A percentile compares a stretch with the other conserved stretches of the same genome.
Evolutionary conservation across 2,329 filamentous ascomycete genomes (phyloP).

Genomic region (Akanthomyces muscarius): DNA sequence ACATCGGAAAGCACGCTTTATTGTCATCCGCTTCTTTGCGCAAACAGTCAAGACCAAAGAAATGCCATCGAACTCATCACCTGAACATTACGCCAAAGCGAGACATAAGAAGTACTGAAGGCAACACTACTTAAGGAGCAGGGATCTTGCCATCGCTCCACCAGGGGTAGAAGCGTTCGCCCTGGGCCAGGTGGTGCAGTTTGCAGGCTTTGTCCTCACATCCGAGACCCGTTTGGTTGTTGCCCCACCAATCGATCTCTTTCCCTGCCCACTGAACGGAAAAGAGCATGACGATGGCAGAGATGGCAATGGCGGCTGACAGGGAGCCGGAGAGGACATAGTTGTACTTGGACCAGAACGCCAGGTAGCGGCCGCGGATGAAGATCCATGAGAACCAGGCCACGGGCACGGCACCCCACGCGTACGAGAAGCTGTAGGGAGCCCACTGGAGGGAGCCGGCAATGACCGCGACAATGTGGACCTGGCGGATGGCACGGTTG

Average conservation of each 20-base stretch:
- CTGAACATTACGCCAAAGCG: neutral
- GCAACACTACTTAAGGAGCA: slow-evolving; percentile 20
- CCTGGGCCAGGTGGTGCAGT: slow-evolving; percentile 22
- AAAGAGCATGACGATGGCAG: slow-evolving; percentile 47
- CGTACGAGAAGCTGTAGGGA: slow-evolving; percentile 44
- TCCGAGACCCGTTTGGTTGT: slow-evolving; percentile 25
- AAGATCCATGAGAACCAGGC: slow-evolving; percentile 47
- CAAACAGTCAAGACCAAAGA: neutral
- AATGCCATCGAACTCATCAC: neutral
- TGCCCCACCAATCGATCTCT: slow-evolving; percentile 45
- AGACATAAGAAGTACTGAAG: neutral
- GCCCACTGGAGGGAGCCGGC: slow-evolving; percentile 38
- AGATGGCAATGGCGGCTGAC: slow-evolving; percentile 41
- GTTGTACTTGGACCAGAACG: slow-evolving; percentile 48
- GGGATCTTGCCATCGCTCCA: slow-evolving; percentile 23
- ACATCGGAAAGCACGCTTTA: neutral
- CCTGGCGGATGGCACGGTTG: slow-evolving; percentile 32
- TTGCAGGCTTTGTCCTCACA: slow-evolving; percentile 26
- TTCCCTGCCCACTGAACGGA: slow-evolving; percentile 37
- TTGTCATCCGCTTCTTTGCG: neutral
- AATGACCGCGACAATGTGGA: slow-evolving; percentile 41
- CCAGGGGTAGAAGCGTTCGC: slow-evolving; percentile 29
- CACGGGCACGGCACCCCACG: slow-evolving; percentile 44
- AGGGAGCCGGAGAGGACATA: slow-evolving; percentile 46
- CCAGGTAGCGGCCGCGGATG: slow-evolving; percentile 40